These are phyloP conservation scores for Carex kokanica DNA, from an alignment of 176 grass and related monocot species.

Conservation along the genomic window DNA sequence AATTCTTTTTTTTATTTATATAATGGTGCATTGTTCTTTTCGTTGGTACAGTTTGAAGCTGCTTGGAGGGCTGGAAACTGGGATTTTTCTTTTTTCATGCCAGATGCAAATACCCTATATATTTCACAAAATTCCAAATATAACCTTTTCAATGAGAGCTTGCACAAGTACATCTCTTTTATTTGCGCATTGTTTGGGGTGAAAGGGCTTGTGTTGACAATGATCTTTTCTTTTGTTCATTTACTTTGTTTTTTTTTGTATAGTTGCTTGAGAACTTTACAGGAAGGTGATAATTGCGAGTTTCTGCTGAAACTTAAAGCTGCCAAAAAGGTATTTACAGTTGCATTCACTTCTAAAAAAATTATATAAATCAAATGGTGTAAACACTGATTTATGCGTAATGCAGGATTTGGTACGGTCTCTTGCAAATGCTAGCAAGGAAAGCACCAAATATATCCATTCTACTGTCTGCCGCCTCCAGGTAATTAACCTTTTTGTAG, in stretches of 20 bases:
- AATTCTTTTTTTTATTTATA: neutral
- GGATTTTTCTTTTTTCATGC: conserved; percentile 82
- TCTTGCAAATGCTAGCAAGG: conserved; percentile 85
- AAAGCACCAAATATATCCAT: conserved; percentile 89
- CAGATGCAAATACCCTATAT: conserved; percentile 35
- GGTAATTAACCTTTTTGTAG: conserved; percentile 39
- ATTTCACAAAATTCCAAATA: conserved; percentile 33
- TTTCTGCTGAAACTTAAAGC: conserved; percentile 70
- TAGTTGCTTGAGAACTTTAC: conserved; percentile 92
- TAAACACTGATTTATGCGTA: conserved; percentile 17
- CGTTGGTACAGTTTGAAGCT: conserved; percentile 68
- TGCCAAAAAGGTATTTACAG: conserved; percentile 62
- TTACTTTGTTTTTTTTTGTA: conserved; percentile 30
- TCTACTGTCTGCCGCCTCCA: conserved; percentile 78
- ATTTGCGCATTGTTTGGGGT: conserved; percentile 18
- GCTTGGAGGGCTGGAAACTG: conserved; percentile 97
- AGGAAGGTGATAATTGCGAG: conserved; percentile 67
- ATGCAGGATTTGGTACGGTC: conserved; percentile 67
- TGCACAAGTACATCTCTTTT: conserved; percentile 64
- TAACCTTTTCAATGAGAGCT: conserved; percentile 77
- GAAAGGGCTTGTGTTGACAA: neutral
- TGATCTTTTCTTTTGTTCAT: neutral
- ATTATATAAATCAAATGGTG: neutral
- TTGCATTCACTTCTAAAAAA: neutral
- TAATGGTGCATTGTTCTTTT: neutral